A percentile compares a stretch with the other conserved stretches of the same genome.
phyloP scores from a whole-genome alignment of 73 alveolate genomes.

The Durusdinium trenchii region DNA sequence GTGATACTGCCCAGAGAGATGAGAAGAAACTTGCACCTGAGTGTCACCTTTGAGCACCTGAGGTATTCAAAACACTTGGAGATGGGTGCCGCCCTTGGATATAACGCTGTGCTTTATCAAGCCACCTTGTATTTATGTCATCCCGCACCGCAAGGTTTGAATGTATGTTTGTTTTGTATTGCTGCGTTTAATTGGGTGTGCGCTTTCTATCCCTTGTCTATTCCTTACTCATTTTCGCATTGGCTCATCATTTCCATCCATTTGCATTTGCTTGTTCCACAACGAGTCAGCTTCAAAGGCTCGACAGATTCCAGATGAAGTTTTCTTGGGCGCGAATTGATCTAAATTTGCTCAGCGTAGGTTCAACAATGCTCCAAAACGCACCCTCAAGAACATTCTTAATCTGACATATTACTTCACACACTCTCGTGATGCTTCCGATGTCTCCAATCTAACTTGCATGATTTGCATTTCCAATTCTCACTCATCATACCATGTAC shows the following conservation, averaged over 20 bases:
- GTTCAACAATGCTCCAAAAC: too few relatives aligned
- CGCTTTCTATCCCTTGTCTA: too few relatives aligned
- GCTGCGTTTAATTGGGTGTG: too few relatives aligned
- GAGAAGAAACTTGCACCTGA: not conserved
- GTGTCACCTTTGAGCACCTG: not conserved
- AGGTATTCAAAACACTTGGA: conserved; percentile 93
- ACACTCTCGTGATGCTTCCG: too few relatives aligned
- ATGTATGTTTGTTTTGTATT: not conserved
- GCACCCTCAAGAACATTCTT: too few relatives aligned
- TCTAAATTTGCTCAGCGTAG: too few relatives aligned
- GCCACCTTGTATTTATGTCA: not conserved
- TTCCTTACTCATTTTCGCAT: not conserved
- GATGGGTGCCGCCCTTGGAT: conserved; percentile 45
- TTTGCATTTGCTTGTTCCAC: not conserved
- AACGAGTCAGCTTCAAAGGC: not conserved
- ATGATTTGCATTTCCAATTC: too few relatives aligned
- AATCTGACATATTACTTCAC: too few relatives aligned
- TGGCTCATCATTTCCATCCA: not conserved
- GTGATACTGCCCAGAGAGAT: not conserved
- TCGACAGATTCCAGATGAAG: too few relatives aligned
- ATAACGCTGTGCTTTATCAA: not conserved
- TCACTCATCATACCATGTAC: too few relatives aligned
- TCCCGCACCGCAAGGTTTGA: not conserved
- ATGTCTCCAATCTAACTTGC: too few relatives aligned
- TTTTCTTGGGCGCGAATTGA: too few relatives aligned